Conservation (phyloP, 2,329 filamentous ascomycete species). For the Remersonia thermophila region DNA sequence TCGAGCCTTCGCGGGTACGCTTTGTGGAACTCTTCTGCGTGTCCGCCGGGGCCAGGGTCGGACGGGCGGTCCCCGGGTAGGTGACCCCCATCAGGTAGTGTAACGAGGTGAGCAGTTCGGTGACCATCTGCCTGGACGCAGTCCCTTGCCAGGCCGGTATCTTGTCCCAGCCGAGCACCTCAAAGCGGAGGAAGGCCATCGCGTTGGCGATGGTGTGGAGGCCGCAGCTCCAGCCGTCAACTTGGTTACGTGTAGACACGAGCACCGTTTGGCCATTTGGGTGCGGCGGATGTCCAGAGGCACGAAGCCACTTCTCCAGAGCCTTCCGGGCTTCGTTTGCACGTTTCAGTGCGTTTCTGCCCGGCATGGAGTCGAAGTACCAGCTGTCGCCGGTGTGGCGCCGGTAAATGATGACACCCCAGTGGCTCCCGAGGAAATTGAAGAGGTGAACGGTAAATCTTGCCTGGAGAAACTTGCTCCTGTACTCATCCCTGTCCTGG, state of each 20-base stretch:
- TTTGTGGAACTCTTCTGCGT: no score
- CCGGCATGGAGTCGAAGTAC: constrained; percentile 2
- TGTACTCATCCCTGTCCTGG: no score
- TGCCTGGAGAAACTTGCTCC: not conserved
- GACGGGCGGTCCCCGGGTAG: not conserved
- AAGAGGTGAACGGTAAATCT: constrained; percentile 5
- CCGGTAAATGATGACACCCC: constrained; percentile 6
- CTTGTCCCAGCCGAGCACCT: constrained; percentile 5
- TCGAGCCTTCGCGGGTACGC: no score
- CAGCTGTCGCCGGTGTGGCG: not conserved
- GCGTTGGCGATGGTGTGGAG: constrained; percentile 8
- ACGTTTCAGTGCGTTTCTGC: no score
- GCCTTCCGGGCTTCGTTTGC: not conserved
- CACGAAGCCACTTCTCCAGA: not conserved
- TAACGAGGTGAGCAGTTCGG: not conserved
- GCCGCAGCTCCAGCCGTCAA: constrained; percentile 6
- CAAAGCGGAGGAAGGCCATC: constrained; percentile 9
- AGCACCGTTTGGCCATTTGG: rapidly evolving
- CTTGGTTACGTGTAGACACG: not conserved
- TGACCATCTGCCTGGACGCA: no score
- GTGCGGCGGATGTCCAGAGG: not conserved
- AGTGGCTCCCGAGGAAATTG: constrained; percentile 1
- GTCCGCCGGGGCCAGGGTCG: no score
- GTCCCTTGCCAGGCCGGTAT: no score
- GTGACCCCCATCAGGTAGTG: constrained; percentile 3